Percentiles rank a stretch among this genome's conserved stretches.
Conservation (phyloP, 371 early-diverging fungal genomes). For the Mortierella sp. region DNA sequence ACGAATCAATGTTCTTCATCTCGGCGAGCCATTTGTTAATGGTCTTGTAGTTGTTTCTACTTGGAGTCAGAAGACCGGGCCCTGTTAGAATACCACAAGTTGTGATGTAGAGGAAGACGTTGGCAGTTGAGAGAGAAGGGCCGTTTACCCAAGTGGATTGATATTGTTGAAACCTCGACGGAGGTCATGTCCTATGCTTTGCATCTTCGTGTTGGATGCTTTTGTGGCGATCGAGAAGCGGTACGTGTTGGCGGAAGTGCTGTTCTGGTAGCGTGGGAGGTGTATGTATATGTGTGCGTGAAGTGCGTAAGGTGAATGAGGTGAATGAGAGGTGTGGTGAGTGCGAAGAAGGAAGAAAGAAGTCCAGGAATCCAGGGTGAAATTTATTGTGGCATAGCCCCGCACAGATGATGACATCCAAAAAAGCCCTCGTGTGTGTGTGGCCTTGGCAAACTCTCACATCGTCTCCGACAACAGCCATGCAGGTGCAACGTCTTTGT, state of each 20-base stretch:
- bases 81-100: not conserved
- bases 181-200: conserved; percentile 52
- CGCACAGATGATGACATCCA: too few species aligned
- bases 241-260: conserved; percentile 13
- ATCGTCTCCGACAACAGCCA: too few species aligned
- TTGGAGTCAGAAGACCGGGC: not conserved
- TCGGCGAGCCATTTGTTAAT: conserved; percentile 54
- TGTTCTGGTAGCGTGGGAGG: not conserved
- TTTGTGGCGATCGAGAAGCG: not conserved
- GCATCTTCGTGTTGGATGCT: conserved; percentile 21
- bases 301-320: not conserved
- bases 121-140: not conserved
- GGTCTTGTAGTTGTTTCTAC: conserved; percentile 44
- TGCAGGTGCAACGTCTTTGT: too few species aligned
- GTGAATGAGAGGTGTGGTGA: not conserved
- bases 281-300: not conserved
- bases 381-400: too few species aligned
- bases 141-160: conserved; percentile 42
- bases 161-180: conserved; percentile 47
- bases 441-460: too few species aligned
- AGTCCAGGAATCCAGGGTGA: not conserved
- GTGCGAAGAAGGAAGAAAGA: not conserved
- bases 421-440: too few species aligned
- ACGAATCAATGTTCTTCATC: conserved; percentile 48
- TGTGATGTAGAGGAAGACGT: not conserved